Conservation (phyloP, 805 yeast species). For the Phaffomyces thermotolerans region DNA sequence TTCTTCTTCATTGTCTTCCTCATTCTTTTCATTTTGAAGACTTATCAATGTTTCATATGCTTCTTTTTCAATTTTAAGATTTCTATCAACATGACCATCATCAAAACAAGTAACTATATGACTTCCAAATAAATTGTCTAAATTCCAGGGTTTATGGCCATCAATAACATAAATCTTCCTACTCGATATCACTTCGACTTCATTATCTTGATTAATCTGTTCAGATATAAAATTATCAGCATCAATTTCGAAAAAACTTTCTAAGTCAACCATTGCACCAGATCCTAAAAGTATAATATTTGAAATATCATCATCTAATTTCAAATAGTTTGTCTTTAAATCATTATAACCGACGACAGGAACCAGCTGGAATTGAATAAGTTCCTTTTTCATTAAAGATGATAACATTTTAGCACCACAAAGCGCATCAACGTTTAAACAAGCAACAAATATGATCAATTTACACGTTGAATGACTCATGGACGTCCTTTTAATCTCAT, state of each 20-base stretch:
- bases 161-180: conserved; percentile 78
- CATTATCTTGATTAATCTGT: conserved; percentile 12
- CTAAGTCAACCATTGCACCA: conserved; percentile 88
- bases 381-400: conserved; percentile 62
- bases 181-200: conserved; percentile 28
- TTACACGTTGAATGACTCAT: conserved; percentile 90
- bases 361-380: conserved; percentile 79
- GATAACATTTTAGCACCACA: conserved; percentile 81
- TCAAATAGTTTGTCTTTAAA: conserved; percentile 51
- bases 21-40: conserved; percentile 31
- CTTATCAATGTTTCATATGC: conserved; percentile 54
- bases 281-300: conserved; percentile 83
- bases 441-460: conserved; percentile 71
- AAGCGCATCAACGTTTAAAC: conserved; percentile 84
- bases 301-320: conserved; percentile 65
- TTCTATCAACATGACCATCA: conserved; percentile 69
- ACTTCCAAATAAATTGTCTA: conserved; percentile 86
- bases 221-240: conserved; percentile 38
- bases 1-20: conserved; percentile 30
- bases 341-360: conserved; percentile 93
- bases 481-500: conserved; percentile 60
- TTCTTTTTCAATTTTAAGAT: conserved; percentile 44
- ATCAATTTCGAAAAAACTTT: conserved; percentile 60
- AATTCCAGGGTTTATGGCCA: conserved; percentile 94
- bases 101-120: conserved; percentile 74